Conservation (phyloP, 495 filamentous ascomycete species). For the Staphylotrichum longicolle region DNA sequence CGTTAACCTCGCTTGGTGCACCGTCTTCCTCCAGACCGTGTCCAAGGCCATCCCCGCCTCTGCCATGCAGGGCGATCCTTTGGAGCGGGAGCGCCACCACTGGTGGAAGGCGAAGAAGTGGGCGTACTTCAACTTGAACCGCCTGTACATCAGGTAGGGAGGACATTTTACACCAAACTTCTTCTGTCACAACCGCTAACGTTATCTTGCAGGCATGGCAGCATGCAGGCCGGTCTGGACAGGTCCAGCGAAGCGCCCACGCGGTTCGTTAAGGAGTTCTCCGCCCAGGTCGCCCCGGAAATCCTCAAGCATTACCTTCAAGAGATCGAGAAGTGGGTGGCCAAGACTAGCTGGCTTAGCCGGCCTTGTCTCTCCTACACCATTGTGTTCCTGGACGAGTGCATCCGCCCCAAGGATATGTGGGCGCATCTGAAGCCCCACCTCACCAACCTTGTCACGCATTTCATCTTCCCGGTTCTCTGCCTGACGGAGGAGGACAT, state of each 20-base stretch:
- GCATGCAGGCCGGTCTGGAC: constrained; percentile 65
- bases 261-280: constrained; percentile 84
- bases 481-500: constrained; percentile 92
- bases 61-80: constrained; percentile 75
- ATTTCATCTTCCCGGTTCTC: constrained; percentile 91
- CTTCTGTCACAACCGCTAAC: too few relatives aligned
- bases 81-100: constrained; percentile 87
- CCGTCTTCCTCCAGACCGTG: constrained; percentile 85
- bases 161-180: neutral
- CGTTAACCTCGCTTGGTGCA: constrained; percentile 89
- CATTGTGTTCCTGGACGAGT: constrained; percentile 90
- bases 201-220: constrained; percentile 69
- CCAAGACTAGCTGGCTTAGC: constrained; percentile 92
- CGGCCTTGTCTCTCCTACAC: constrained; percentile 89
- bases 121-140: constrained; percentile 95
- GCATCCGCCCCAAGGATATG: constrained; percentile 94
- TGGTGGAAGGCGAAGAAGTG: constrained; percentile 99
- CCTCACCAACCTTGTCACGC: constrained; percentile 83
- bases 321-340: constrained; percentile 95
- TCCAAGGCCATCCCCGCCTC: constrained; percentile 77
- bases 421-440: constrained; percentile 93
- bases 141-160: constrained; percentile 83
- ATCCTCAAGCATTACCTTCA: constrained; percentile 89
- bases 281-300: constrained; percentile 86
- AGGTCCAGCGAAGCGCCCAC: constrained; percentile 64